Base-by-base conservation (phyloP, 2,329 filamentous ascomycete species). In the Sporothrix curviconia region DNA sequence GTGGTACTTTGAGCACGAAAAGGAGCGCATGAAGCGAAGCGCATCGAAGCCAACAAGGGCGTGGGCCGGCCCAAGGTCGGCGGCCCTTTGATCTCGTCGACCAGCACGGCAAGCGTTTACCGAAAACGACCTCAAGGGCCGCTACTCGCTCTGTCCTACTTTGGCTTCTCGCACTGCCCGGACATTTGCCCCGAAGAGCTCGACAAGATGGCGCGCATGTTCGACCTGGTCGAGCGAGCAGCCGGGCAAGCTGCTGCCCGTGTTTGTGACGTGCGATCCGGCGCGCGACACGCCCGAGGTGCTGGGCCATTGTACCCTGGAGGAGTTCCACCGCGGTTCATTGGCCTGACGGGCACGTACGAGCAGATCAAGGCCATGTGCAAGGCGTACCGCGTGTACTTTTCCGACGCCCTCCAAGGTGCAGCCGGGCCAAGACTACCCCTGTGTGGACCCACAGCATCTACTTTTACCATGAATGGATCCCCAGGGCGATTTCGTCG, bases 401-500 rank as follows among this genome's bases (percentile, higher is more conserved):
- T 99, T 68, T 94, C 89, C n/a, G 68, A 99, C 94, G 49, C 94
- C 94, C 34, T 79, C 83, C 65, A 82, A 91, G 62, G 89, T 97
- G 57, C 87, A 92, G 78, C 87, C 91, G 1, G 94, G 92, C 1
- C 89, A 96, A 77, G 94, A 99, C 72, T 99, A 99, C 70, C 74
- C 99, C 66, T n/a, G n/a, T n/a, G 94, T 99, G 12, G 94, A 99
- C 72, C n/a, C 94, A 99, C 76, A 96, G 91, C 72, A 99, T 99
- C 65, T 99, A 99, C 78, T 99, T 99, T 68, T 99, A 99, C 72
- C 76, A 99, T 64, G n/a, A n/a, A 99, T 99, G 94, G 94, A 97
- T 71, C 94, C 94, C 0, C 92, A 97, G 65, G 92, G 92, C 19
- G 92, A 99, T 71, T 99, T 99, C 72, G 92, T 99, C 28, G 95